Conservation (phyloP, 306 rosid genomes). For the Cucumis melo region DNA sequence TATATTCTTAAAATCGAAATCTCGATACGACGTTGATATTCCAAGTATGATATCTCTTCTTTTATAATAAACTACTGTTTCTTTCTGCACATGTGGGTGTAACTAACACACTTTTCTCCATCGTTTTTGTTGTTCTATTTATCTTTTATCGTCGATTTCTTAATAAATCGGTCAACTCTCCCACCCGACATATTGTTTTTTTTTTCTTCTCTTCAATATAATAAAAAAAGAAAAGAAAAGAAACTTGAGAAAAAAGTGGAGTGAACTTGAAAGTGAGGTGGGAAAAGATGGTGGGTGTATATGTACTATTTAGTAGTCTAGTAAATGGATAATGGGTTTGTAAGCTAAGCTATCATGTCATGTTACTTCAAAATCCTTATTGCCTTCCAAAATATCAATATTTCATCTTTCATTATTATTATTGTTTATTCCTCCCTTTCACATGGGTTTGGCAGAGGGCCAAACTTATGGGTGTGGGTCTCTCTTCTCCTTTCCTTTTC, state of each 20-base stretch:
- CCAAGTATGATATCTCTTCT: no score
- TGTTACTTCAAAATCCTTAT: not conserved
- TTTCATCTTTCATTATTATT: not conserved
- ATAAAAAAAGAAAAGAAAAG: no score
- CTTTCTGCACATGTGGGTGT: no score
- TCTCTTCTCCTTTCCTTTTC: not conserved
- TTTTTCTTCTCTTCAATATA: no score
- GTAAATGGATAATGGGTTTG: not conserved
- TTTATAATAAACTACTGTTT: no score
- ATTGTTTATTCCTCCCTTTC: not conserved
- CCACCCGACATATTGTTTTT: no score
- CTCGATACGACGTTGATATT: no score
- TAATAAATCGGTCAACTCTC: no score
- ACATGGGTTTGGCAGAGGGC: not conserved
- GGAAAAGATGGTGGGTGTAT: not conserved
- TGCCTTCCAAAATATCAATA: not conserved
- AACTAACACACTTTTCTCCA: no score
- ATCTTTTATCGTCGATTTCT: no score
- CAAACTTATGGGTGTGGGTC: not conserved
- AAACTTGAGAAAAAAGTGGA: not conserved
- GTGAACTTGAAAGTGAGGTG: not conserved
- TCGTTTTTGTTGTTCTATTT: no score
- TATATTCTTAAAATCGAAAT: no score
- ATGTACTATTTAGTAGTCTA: not conserved
- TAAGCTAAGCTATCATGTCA: constrained; percentile 3